A percentile compares a stretch with the other conserved stretches of the same genome.
Conservation (phyloP, 2,329 filamentous ascomycete species). For the Scedosporium apiospermum region DNA sequence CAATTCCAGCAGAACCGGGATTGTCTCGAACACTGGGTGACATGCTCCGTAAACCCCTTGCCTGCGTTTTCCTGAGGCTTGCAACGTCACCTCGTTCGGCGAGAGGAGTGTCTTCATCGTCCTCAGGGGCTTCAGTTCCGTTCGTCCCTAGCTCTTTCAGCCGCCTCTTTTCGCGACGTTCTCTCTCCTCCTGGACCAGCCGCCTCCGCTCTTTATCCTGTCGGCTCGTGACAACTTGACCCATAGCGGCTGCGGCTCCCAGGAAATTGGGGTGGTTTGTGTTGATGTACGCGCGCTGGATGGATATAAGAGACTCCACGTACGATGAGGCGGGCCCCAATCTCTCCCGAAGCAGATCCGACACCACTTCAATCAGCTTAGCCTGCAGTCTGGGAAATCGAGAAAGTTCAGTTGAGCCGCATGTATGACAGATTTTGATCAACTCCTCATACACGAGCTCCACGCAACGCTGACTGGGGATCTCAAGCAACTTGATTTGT, state of each 20-base stretch:
- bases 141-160: constrained; percentile 80
- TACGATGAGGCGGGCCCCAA: constrained; percentile 83
- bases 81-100: constrained; percentile 8
- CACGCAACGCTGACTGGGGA: constrained; percentile 91
- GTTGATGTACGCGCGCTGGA: constrained; percentile 97
- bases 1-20: constrained; percentile 45
- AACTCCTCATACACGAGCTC: constrained; percentile 97
- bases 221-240: constrained; percentile 87
- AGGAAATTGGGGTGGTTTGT: constrained; percentile 99
- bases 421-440: constrained; percentile 99
- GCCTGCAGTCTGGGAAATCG: constrained; percentile 88
- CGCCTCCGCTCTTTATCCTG: constrained; percentile 87
- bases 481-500: constrained; percentile 93
- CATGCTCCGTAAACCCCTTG: constrained; percentile 51
- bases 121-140: constrained; percentile 41
- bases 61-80: not conserved
- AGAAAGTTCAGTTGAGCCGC: constrained; percentile 86
- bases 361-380: constrained; percentile 96
- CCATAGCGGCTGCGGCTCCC: constrained; percentile 94
- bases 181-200: constrained; percentile 71
- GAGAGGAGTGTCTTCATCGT: constrained; percentile 17
- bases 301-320: constrained; percentile 93
- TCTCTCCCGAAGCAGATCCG: constrained; percentile 84
- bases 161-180: constrained; percentile 73
- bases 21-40: constrained; percentile 71